phyloP scores from a whole-genome alignment of 176 grass and related monocot genomes.

The Puccinellia tenuiflora region DNA sequence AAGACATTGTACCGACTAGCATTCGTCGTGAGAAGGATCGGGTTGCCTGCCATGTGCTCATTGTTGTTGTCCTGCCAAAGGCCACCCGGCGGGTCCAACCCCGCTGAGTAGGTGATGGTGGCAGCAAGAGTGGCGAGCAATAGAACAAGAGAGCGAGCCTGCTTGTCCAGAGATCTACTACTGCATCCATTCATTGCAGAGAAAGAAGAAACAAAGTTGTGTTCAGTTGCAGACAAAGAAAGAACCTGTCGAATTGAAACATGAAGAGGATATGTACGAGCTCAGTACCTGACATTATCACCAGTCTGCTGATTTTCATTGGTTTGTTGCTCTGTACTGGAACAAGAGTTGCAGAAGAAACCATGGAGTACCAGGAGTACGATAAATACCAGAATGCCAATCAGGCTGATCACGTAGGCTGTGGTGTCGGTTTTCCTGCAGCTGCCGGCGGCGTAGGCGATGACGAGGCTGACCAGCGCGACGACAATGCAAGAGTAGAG shows the following conservation, averaged over 20 bases:
- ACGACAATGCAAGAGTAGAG: not conserved
- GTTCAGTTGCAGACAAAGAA: not conserved
- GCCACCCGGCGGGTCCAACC: not conserved
- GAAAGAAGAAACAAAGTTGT: not conserved
- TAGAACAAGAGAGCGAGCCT: not conserved
- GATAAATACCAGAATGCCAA: not conserved
- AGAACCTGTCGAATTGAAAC: not conserved
- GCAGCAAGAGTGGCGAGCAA: slow-evolving; percentile 28
- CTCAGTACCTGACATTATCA: not conserved
- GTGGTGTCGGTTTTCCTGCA: not conserved
- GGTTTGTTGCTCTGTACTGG: not conserved
- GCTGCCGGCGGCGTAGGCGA: not conserved
- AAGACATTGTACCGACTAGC: slow-evolving; percentile 1
- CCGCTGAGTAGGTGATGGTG: not conserved
- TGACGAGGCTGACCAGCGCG: not conserved
- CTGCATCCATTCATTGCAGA: not conserved
- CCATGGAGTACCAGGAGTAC: not conserved
- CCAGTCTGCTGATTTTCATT: not conserved
- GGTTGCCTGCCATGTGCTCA: not conserved
- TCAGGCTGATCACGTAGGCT: not conserved
- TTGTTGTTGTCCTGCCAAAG: not conserved
- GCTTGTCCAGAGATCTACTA: slow-evolving; percentile 13
- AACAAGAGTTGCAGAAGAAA: not conserved
- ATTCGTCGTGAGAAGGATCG: not conserved
- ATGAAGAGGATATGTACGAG: not conserved